Evolutionary conservation across 2,329 filamentous ascomycete species (phyloP).

Genomic region (Sarocladium strictum): DNA sequence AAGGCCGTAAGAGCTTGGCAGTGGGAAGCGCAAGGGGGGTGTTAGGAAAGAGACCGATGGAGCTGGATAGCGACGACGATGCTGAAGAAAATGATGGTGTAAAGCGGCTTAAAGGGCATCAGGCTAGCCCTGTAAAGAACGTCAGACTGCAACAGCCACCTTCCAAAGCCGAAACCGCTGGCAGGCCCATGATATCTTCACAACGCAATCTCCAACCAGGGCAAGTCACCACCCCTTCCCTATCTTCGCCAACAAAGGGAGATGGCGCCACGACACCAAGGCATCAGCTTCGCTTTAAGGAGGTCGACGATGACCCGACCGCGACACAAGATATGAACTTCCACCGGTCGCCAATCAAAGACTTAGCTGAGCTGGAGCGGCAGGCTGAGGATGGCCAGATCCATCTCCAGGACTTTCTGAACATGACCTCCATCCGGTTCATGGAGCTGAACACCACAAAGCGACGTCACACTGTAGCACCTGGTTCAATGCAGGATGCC

Average conservation of each 20-base stretch:
- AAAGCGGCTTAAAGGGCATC: conserved; percentile 65
- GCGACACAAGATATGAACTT: conserved; percentile 36
- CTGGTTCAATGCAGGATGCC: conserved; percentile 39
- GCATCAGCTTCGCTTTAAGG: conserved; percentile 48
- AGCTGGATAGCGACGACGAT: conserved; percentile 57
- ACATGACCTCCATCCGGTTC: conserved; percentile 94
- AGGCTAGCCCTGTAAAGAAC: conserved; percentile 72
- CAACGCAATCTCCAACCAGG: conserved; percentile 40
- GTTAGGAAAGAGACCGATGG: conserved; percentile 66
- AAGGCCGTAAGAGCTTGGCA: conserved; percentile 68
- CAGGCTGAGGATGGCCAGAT: conserved; percentile 56
- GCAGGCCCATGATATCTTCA: conserved; percentile 46
- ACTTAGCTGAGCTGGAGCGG: conserved; percentile 36
- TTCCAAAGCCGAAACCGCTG: conserved; percentile 60
- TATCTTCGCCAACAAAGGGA: conserved; percentile 42
- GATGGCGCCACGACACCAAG: conserved; percentile 48
- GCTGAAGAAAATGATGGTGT: conserved; percentile 53
- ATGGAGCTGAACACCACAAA: conserved; percentile 99
- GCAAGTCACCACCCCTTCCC: conserved; percentile 32
- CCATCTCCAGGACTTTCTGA: conserved; percentile 85
- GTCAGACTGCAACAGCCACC: conserved; percentile 64
- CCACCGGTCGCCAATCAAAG: conserved; percentile 32
- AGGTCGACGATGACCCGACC: conserved; percentile 43
- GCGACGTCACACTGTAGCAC: conserved; percentile 73
- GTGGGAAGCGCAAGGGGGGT: conserved; percentile 69